phyloP scores from a whole-genome alignment of 2,329 filamentous ascomycete genomes.

The Pseudopyricularia javanii region DNA sequence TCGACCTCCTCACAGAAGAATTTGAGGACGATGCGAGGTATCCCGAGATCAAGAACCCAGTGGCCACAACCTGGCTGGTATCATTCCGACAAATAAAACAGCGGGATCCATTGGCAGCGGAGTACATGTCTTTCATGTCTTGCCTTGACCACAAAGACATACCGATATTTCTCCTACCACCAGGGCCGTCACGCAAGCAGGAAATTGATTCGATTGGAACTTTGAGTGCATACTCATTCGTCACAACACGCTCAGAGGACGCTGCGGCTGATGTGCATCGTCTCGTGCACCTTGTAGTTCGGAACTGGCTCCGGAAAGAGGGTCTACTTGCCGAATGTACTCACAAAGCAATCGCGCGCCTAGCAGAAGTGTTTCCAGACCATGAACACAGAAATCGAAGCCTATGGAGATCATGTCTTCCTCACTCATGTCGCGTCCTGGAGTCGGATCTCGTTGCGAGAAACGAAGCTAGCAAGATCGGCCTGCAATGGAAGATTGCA shows the following conservation, averaged over 20 bases:
- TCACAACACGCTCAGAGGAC: not conserved
- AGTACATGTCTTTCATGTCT: not conserved
- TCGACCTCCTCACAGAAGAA: conserved; percentile 17
- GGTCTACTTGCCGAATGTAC: not conserved
- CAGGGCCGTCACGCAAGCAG: not conserved
- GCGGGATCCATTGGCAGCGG: conserved; percentile 8
- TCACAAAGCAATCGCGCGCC: not conserved
- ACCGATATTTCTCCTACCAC: not conserved
- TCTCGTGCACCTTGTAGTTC: not conserved
- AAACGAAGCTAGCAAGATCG: not conserved
- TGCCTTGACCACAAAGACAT: not conserved
- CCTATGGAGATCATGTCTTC: not conserved
- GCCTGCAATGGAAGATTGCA: not conserved
- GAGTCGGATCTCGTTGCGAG: not conserved
- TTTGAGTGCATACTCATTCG: not conserved
- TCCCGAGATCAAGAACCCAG: conserved; percentile 15
- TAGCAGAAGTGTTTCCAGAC: not conserved
- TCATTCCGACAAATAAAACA: conserved; percentile 24
- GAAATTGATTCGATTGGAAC: not conserved
- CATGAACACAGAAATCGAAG: not conserved
- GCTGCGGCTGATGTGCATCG: not conserved
- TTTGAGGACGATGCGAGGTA: conserved; percentile 19
- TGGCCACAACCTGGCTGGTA: conserved; percentile 23
- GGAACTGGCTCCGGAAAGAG: not conserved
- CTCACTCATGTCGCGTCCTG: not conserved